These are phyloP conservation scores for Coniochaeta hoffmannii DNA, from an alignment of 2,329 filamentous ascomycete genomes.

Conservation along the genomic window DNA sequence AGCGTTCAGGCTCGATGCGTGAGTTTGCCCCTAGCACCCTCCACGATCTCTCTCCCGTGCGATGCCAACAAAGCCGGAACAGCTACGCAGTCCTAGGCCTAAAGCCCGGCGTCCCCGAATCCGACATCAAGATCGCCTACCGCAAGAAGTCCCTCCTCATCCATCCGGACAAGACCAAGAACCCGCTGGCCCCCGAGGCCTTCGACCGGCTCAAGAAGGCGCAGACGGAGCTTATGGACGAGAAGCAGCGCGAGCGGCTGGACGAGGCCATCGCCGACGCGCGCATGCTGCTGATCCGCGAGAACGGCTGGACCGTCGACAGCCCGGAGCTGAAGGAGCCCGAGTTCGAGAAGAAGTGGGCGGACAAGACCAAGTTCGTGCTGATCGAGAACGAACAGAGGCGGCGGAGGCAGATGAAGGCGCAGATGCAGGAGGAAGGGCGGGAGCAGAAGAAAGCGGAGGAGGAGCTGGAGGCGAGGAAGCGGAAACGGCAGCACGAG, in stretches of 20 bases:
- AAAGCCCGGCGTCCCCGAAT: conserved; percentile 88
- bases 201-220: conserved; percentile 97
- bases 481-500: conserved; percentile 85
- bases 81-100: conserved; percentile 93
- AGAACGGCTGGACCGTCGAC: conserved; percentile 88
- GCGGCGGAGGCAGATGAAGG: conserved; percentile 77
- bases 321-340: conserved; percentile 78
- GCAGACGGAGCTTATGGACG: conserved; percentile 83
- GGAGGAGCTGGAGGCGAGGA: conserved; percentile 72
- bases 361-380: conserved; percentile 81
- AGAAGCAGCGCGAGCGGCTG: conserved; percentile 78
- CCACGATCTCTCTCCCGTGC: background rate
- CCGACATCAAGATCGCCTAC: conserved; percentile 90
- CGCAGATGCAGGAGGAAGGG: conserved; percentile 94
- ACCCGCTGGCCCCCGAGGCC: conserved; percentile 83
- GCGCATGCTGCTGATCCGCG: conserved; percentile 87
- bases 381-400: conserved; percentile 89
- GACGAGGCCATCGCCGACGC: conserved; percentile 96
- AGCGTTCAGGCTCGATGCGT: conserved; percentile 70
- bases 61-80: conserved; percentile 4
- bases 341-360: conserved; percentile 79
- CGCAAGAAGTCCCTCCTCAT: conserved; percentile 98
- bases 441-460: conserved; percentile 80
- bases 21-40: conserved; percentile 15
- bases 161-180: conserved; percentile 95